Evolutionary conservation across 257 asterid genomes (phyloP), one percentile per base, ranked within the genome.

Genomic region (Nicotiana attenuata): DNA sequence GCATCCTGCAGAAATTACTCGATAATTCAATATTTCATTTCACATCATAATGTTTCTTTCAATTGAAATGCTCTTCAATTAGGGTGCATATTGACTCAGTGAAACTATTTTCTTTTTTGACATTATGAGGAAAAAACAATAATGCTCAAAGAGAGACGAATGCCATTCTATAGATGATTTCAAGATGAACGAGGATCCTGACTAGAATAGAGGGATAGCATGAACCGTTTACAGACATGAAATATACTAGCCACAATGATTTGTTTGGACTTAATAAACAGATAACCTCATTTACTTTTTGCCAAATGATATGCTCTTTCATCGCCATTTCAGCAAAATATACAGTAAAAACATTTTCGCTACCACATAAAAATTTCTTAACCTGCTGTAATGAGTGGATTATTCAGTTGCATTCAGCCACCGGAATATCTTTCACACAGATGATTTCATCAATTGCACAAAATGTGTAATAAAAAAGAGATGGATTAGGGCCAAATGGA

Each of bases 1-100:
- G 99, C 97, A 89, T 93, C 99, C 98, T 94, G 94, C 92, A 87
- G 77, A 81, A 29, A 73, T 79, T 31, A 78, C 38, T 11, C 41
- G 0, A 38, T 19, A 65, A 73, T 80, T 45, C 20, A 80, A 2
- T 80, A 31, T 73, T 73, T 47, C 60, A 22, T 56, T 47, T 73
- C 3, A 22, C 15, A 22, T 73, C 57, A 73, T 73, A 73, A 22
- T 14, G 35, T 73, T 73, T 7, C 78, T 69, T 67, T 68, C 77
- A 38, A 20, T 5, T 69, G 57, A 38, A 38, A 20, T 69, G 78
- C 10, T 69, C 59, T 73, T 45, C 60, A 22, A 14, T 73, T 73
- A 73, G 22, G 78, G 41, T 7, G 78, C 10, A 20, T 31, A 47
- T 22, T 73, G 60, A 45, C 50, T 73, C 61, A 24, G 15, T 45